Percentiles rank a stretch among this genome's conserved stretches.
Conservation (phyloP, 2,329 filamentous ascomycete species). For the Aureobasidium sp. region DNA sequence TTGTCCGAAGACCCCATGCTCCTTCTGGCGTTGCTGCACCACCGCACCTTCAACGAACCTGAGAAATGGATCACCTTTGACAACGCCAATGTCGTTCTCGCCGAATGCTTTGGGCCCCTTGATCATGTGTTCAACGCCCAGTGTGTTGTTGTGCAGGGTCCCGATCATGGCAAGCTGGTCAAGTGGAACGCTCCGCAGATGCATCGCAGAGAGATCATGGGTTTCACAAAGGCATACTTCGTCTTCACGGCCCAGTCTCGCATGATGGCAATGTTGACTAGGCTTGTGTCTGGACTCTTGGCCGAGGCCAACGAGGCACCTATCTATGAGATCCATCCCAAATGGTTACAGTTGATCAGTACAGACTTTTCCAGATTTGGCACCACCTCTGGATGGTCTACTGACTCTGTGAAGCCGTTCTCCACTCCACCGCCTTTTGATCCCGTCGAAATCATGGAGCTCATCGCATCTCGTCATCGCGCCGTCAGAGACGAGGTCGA, state of each 20-base stretch:
- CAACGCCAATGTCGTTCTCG: conserved; percentile 14
- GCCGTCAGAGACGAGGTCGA: not conserved
- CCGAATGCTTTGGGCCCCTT: conserved; percentile 1
- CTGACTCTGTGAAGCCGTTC: not conserved
- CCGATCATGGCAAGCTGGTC: conserved; percentile 13
- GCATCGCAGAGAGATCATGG: conserved; percentile 15
- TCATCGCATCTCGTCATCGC: not conserved
- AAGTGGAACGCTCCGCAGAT: conserved; percentile 12
- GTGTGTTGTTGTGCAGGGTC: conserved; percentile 16
- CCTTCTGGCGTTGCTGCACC: conserved; percentile 16
- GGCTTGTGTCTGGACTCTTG: not conserved
- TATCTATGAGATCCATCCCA: not conserved
- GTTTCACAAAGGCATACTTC: conserved; percentile 14
- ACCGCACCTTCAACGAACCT: conserved; percentile 12
- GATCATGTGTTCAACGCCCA: conserved; percentile 8
- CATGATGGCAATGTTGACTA: conserved; percentile 8
- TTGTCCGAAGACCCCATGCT: conserved; percentile 11
- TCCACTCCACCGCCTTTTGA: not conserved
- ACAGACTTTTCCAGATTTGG: not conserved
- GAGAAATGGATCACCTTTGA: conserved; percentile 17
- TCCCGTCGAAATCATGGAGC: not conserved
- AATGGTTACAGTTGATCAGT: not conserved
- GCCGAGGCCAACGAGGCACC: not conserved
- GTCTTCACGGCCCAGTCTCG: not conserved
- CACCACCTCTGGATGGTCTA: not conserved